Conservation (phyloP, 2,329 filamentous ascomycete species). For the Orbilia blumenaviensis region DNA sequence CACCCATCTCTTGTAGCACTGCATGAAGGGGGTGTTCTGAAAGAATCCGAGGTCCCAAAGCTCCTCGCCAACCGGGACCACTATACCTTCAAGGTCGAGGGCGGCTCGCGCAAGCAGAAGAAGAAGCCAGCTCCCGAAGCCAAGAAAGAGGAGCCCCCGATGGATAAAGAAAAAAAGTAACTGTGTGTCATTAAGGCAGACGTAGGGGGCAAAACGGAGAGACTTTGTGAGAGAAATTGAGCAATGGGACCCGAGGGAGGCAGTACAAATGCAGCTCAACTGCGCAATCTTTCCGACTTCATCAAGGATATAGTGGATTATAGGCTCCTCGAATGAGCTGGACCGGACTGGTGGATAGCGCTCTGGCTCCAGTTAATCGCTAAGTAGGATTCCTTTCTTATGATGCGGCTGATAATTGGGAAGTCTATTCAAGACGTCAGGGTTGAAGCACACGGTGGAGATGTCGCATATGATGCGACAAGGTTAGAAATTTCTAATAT, state of each 20-base stretch:
- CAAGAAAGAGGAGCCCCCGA: not conserved
- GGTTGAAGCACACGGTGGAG: not conserved
- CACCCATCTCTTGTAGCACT: slow-evolving; percentile 58
- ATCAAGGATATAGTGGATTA: not conserved
- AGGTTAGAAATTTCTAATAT: not conserved
- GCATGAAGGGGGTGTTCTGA: slow-evolving; percentile 47
- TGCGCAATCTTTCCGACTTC: not conserved
- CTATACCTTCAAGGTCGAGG: slow-evolving; percentile 40
- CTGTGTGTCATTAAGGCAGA: slow-evolving; percentile 3
- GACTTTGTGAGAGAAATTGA: not conserved
- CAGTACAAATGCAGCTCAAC: not conserved
- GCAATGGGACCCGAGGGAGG: slow-evolving; percentile 12
- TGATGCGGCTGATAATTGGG: slow-evolving; percentile 23
- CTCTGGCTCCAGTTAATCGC: not conserved
- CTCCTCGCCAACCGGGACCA: slow-evolving; percentile 43
- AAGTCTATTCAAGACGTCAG: not conserved
- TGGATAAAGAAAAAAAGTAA: slow-evolving; percentile 34
- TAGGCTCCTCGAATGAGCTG: not conserved
- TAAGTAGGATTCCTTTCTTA: not conserved
- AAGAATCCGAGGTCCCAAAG: slow-evolving; percentile 37
- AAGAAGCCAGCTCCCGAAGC: not conserved
- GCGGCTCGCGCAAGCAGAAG: slow-evolving; percentile 3
- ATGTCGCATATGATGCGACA: not conserved
- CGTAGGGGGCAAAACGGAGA: not conserved
- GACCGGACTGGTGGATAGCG: not conserved